Conservation (phyloP, 768 basidiomycete species). For the Butyriboletus loyo region DNA sequence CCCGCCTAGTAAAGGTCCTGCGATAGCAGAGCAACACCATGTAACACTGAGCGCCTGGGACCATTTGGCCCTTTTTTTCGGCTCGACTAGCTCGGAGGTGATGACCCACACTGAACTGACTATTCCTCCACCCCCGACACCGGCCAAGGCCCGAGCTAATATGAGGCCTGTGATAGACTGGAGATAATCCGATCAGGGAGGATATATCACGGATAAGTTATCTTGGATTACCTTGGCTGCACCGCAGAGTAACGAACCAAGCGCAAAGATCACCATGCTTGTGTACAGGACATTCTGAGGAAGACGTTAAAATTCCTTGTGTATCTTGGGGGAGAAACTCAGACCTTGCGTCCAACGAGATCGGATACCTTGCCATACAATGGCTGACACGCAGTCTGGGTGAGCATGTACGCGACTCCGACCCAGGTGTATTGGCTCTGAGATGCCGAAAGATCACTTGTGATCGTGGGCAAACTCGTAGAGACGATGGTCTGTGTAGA, state of each 20-base stretch:
- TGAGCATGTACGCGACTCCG: constrained; percentile 79
- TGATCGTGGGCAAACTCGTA: constrained; percentile 79
- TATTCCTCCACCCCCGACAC: constrained; percentile 85
- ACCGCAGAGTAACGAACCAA: constrained; percentile 81
- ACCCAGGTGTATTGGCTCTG: constrained; percentile 83
- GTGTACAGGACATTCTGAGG: constrained; percentile 63
- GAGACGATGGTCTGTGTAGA: constrained; percentile 64
- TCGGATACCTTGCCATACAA: constrained; percentile 80
- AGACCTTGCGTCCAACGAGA: constrained; percentile 74
- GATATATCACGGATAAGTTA: constrained; percentile 13
- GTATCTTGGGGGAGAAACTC: constrained; percentile 13
- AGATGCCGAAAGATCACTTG: constrained; percentile 63
- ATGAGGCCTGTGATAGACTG: constrained; percentile 59
- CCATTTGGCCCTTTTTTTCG: constrained; percentile 71
- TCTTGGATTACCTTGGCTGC: constrained; percentile 55
- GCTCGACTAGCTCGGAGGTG: constrained; percentile 79
- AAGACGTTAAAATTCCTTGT: constrained; percentile 3
- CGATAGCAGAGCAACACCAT: constrained; percentile 83
- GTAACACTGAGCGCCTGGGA: constrained; percentile 81
- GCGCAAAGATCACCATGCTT: constrained; percentile 71
- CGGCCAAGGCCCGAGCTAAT: constrained; percentile 60
- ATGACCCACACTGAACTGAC: constrained; percentile 85
- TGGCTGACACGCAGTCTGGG: constrained; percentile 83
- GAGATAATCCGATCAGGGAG: constrained; percentile 17
- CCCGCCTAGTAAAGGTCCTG: constrained; percentile 81